Evolutionary conservation across 192 early-diverging fungal species (phyloP).

Genomic region (Lobosporangium transversale): DNA sequence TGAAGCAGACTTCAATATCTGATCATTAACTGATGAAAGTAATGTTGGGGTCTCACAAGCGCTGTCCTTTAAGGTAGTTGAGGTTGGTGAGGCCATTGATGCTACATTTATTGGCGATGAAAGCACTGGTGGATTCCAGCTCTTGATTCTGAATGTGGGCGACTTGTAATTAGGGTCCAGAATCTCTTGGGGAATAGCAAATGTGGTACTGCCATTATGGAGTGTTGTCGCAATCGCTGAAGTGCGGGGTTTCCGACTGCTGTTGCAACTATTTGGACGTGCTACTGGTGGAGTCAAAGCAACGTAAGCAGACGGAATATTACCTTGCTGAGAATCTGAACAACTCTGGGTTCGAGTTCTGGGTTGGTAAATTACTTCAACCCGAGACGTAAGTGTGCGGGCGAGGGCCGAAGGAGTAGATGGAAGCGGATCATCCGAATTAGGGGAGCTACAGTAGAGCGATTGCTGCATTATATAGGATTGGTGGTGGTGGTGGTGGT

Average conservation of each 20-base stretch:
- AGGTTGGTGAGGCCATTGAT: too few species aligned
- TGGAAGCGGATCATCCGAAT: too few species aligned
- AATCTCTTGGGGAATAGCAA: slow-evolving; percentile 49
- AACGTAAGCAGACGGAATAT: neutral
- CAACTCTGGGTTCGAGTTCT: slow-evolving; percentile 17
- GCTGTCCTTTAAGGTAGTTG: too few species aligned
- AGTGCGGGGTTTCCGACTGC: slow-evolving; percentile 1
- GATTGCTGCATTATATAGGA: too few species aligned
- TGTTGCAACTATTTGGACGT: slow-evolving; percentile 11
- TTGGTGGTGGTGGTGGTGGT: neutral
- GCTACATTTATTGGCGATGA: neutral
- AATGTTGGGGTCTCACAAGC: too few species aligned
- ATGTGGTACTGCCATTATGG: neutral
- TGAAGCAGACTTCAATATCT: too few species aligned
- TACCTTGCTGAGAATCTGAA: neutral
- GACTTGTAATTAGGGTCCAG: slow-evolving; percentile 40
- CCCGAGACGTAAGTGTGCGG: too few species aligned
- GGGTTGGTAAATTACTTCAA: neutral
- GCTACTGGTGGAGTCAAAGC: neutral
- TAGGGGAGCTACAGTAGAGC: too few species aligned
- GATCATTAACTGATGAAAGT: too few species aligned
- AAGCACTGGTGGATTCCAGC: slow-evolving; percentile 39
- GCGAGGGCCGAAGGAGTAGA: too few species aligned
- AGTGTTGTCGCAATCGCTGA: neutral
- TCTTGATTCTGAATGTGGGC: slow-evolving; percentile 45